A percentile compares a stretch with the other conserved stretches of the same genome.
These are phyloP conservation scores for Hypocreales sp. DNA, from an alignment of 2,329 filamentous ascomycete species.

Conservation along the genomic window DNA sequence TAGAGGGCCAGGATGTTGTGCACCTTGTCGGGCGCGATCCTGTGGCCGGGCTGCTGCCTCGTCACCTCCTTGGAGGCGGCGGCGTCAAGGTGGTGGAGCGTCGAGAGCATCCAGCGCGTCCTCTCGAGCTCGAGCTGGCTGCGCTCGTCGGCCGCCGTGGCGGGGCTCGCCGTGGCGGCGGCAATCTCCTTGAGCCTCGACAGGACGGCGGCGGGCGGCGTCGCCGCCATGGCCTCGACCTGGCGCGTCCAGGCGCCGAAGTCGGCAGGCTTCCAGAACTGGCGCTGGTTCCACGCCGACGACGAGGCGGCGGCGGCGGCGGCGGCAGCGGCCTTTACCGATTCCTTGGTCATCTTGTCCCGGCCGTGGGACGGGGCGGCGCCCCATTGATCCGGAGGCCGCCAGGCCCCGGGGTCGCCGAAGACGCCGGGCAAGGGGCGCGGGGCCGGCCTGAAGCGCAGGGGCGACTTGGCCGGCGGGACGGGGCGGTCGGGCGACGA, in stretches of 20 bases:
- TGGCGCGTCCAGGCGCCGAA: conserved; percentile 1
- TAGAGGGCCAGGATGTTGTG: conserved; percentile 31
- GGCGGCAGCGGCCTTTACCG: background rate
- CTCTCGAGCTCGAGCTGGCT: conserved; percentile 10
- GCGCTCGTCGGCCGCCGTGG: background rate
- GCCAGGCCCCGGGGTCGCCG: too few relatives aligned
- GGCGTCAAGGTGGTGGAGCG: conserved; percentile 31
- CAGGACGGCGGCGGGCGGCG: conserved; percentile 5
- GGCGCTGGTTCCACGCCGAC: background rate
- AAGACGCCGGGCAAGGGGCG: conserved; percentile 2
- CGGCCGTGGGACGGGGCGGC: background rate
- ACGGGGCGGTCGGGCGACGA: conserved; percentile 4
- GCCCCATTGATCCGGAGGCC: conserved; percentile 4
- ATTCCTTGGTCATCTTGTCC: background rate
- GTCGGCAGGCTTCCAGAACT: conserved; percentile 1
- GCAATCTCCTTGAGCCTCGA: conserved; percentile 5
- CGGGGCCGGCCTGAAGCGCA: background rate
- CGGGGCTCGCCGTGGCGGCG: background rate
- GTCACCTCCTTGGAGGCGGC: background rate
- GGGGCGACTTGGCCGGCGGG: conserved; percentile 5
- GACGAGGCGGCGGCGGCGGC: background rate
- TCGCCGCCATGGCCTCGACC: conserved; percentile 4
- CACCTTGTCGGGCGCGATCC: background rate
- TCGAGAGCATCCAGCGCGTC: conserved; percentile 40
- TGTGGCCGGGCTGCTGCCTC: background rate